Percentiles rank a stretch among this genome's conserved stretches.
These are phyloP conservation scores for Colletotrichum sp. DNA, from an alignment of 2,329 filamentous ascomycete genomes.

Conservation along the genomic window DNA sequence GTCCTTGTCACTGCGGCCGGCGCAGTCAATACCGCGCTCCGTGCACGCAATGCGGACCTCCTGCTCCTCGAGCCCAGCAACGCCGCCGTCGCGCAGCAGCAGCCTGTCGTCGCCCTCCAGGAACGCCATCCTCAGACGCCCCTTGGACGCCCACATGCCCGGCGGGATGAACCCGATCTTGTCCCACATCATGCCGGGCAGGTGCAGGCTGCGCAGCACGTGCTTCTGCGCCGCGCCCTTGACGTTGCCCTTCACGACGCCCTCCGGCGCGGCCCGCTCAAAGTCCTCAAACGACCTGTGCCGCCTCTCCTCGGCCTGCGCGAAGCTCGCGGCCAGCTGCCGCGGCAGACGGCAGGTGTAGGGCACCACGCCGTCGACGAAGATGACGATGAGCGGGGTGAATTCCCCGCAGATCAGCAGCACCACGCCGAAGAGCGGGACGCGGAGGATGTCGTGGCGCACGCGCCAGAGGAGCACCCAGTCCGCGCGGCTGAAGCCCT, in stretches of 20 bases:
- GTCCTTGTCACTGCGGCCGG: slow-evolving; percentile 61
- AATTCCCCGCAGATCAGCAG: slow-evolving; percentile 84
- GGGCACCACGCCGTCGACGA: slow-evolving; percentile 74
- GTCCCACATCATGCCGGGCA: slow-evolving; percentile 57
- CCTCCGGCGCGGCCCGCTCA: slow-evolving; percentile 35
- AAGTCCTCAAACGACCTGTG: slow-evolving; percentile 51
- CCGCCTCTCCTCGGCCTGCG: slow-evolving; percentile 60
- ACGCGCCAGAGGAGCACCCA: slow-evolving; percentile 74
- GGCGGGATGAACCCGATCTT: slow-evolving; percentile 51
- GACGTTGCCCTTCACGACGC: slow-evolving; percentile 30
- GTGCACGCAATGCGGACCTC: slow-evolving; percentile 75
- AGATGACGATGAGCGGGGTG: slow-evolving; percentile 78
- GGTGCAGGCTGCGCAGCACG: slow-evolving; percentile 46
- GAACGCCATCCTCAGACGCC: slow-evolving; percentile 63
- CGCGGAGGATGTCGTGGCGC: slow-evolving; percentile 73
- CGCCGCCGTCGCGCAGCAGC: slow-evolving; percentile 68
- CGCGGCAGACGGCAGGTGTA: slow-evolving; percentile 81
- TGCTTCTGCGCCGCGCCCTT: slow-evolving; percentile 35
- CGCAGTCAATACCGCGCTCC: slow-evolving; percentile 68
- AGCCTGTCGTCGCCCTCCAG: slow-evolving; percentile 74
- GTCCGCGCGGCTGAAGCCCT: slow-evolving; percentile 62
- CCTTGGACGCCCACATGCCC: slow-evolving; percentile 56
- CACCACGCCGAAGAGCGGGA: slow-evolving; percentile 79
- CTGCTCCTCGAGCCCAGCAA: slow-evolving; percentile 58
- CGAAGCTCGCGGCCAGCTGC: slow-evolving; percentile 67